Evolutionary conservation across 2,329 filamentous ascomycete genomes (phyloP).

Genomic region (Penicillium sp.): DNA sequence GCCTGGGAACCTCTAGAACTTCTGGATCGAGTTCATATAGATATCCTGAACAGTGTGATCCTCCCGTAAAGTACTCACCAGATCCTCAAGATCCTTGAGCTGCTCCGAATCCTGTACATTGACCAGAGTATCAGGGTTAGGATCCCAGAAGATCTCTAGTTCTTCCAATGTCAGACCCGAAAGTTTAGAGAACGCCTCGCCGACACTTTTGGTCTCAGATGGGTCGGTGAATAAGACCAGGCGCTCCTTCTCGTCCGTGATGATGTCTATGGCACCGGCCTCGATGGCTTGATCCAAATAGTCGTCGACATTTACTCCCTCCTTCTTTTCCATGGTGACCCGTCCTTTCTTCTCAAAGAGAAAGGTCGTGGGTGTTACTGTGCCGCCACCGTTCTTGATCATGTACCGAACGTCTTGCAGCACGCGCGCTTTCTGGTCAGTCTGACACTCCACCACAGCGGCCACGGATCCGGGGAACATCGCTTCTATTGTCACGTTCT

Average conservation of each 20-base stretch:
- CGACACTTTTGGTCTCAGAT: constrained; percentile 61
- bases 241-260: constrained; percentile 63
- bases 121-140: constrained; percentile 75
- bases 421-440: constrained; percentile 73
- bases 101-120: constrained; percentile 58
- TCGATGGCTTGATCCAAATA: constrained; percentile 80
- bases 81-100: constrained; percentile 56
- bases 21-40: constrained; percentile 62
- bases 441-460: constrained; percentile 79
- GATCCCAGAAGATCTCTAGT: constrained; percentile 79
- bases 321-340: constrained; percentile 64
- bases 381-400: constrained; percentile 70
- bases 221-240: constrained; percentile 71
- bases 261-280: constrained; percentile 63
- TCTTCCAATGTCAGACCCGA: constrained; percentile 67
- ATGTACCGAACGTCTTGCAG: constrained; percentile 69
- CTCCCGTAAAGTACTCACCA: constrained; percentile 58
- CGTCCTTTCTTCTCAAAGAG: constrained; percentile 80
- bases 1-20: constrained; percentile 16
- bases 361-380: constrained; percentile 71
- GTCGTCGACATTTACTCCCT: constrained; percentile 61
- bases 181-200: constrained; percentile 60
- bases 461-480: constrained; percentile 73
- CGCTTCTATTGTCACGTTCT: constrained; percentile 73
- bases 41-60: constrained; percentile 72